A percentile compares a stretch with the other conserved stretches of the same genome.
Conservation (phyloP, 306 rosid genomes). For the Malus fusca region DNA sequence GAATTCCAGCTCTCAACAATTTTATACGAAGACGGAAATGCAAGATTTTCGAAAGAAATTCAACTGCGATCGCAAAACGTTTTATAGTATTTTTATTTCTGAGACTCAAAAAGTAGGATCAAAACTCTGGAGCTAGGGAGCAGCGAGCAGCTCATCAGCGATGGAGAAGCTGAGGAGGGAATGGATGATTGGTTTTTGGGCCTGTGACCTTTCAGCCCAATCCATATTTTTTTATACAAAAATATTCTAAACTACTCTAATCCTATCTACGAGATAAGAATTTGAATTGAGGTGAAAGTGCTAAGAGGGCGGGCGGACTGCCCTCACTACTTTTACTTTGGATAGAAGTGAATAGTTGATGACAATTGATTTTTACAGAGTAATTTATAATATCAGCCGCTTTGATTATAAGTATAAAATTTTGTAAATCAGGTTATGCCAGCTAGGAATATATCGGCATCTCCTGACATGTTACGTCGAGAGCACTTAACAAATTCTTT, state of each 20-base stretch:
- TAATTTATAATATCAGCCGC: too few species aligned
- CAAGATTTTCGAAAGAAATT: neutral
- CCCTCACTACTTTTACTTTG: too few species aligned
- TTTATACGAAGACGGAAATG: neutral
- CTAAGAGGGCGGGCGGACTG: too few species aligned
- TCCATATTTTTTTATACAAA: neutral
- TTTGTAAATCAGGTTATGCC: too few species aligned
- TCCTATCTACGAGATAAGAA: accelerated
- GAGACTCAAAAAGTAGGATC: neutral
- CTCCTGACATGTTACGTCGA: too few species aligned
- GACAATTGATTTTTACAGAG: too few species aligned
- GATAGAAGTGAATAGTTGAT: too few species aligned
- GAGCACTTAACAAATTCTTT: too few species aligned
- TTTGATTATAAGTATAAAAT: too few species aligned
- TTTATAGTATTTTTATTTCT: neutral
- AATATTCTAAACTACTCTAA: too few species aligned
- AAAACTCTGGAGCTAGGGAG: neutral
- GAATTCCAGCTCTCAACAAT: neutral
- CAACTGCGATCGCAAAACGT: neutral
- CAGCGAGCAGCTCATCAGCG: neutral
- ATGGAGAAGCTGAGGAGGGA: neutral
- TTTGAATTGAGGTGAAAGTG: too few species aligned
- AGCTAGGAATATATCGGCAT: too few species aligned
- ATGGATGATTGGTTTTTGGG: neutral
- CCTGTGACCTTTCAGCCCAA: neutral